Evolutionary conservation across 2,329 filamentous ascomycete species (phyloP).

Genomic region (Aciculosporium take): DNA sequence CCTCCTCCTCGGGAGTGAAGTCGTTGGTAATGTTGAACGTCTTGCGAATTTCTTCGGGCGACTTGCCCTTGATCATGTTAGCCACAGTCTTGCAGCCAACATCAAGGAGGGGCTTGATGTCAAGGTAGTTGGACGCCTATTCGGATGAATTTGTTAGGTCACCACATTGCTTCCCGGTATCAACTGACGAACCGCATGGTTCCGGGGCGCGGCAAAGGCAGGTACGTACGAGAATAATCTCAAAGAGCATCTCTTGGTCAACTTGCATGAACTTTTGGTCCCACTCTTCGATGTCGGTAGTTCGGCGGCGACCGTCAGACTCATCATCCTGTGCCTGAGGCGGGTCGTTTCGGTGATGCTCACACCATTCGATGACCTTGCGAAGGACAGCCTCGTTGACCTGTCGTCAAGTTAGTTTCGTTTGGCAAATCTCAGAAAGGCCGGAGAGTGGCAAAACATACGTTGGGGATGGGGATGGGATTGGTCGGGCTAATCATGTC

Average conservation of each 20-base stretch:
- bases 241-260: conserved; percentile 98
- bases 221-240: conserved; percentile 79
- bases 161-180: background rate
- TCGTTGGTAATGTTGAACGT: conserved; percentile 99
- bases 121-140: conserved; percentile 92
- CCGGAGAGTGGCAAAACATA: conserved; percentile 22
- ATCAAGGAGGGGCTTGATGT: conserved; percentile 95
- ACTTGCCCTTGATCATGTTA: conserved; percentile 99
- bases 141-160: background rate
- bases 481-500: conserved; percentile 38
- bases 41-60: conserved; percentile 96
- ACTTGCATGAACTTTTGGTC: conserved; percentile 99
- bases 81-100: conserved; percentile 95
- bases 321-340: conserved; percentile 74
- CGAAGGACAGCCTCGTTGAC: conserved; percentile 86
- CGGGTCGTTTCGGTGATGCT: conserved; percentile 84
- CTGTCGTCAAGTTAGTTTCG: conserved; percentile 23
- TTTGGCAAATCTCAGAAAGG: background rate
- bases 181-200: too few species aligned
- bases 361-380: conserved; percentile 98
- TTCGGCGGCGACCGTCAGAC: conserved; percentile 90
- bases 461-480: conserved; percentile 79
- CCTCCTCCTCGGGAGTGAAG: conserved; percentile 97
- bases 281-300: conserved; percentile 98
- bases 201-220: background rate